A percentile compares a stretch with the other conserved stretches of the same genome.
phyloP scores from a whole-genome alignment of 352 stramenopile genomes.

The Phytopythium ostracodes region DNA sequence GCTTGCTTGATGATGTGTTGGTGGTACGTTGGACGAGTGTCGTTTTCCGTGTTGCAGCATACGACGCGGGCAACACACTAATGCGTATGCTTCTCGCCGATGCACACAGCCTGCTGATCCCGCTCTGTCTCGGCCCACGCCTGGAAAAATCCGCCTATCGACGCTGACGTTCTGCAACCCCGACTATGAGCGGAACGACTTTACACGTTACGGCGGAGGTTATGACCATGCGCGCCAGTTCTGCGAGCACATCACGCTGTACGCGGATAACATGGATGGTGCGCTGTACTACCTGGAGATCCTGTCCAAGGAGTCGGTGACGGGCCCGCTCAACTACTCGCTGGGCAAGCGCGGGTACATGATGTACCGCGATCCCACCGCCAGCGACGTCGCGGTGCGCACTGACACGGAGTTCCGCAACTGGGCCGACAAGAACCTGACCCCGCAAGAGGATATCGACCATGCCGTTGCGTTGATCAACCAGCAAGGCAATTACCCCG shows the following conservation, averaged over 20 bases:
- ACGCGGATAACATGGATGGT: conserved; percentile 66
- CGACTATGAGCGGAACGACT: conserved; percentile 69
- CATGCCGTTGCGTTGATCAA: conserved; percentile 51
- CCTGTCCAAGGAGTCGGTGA: conserved; percentile 38
- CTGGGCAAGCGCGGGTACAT: conserved; percentile 46
- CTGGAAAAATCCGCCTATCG: conserved; percentile 25
- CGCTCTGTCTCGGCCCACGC: background rate
- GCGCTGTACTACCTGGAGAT: conserved; percentile 75
- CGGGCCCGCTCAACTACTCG: conserved; percentile 43
- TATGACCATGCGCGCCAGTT: conserved; percentile 58
- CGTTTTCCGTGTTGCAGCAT: background rate
- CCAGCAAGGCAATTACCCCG: conserved; percentile 43
- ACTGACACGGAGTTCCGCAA: conserved; percentile 33
- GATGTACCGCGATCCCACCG: conserved; percentile 37
- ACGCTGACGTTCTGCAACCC: conserved; percentile 79
- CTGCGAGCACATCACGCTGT: conserved; percentile 65
- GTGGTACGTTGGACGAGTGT: conserved; percentile 14
- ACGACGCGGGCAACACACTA: background rate
- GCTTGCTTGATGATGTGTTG: conserved; percentile 39
- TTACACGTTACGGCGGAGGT: conserved; percentile 43
- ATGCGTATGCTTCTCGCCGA: background rate
- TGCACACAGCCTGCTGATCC: background rate
- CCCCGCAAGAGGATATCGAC: conserved; percentile 39
- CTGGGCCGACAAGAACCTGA: conserved; percentile 38
- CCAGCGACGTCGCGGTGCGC: conserved; percentile 19